phyloP scores from a whole-genome alignment of 768 basidiomycete species.

The Pholiota molesta region DNA sequence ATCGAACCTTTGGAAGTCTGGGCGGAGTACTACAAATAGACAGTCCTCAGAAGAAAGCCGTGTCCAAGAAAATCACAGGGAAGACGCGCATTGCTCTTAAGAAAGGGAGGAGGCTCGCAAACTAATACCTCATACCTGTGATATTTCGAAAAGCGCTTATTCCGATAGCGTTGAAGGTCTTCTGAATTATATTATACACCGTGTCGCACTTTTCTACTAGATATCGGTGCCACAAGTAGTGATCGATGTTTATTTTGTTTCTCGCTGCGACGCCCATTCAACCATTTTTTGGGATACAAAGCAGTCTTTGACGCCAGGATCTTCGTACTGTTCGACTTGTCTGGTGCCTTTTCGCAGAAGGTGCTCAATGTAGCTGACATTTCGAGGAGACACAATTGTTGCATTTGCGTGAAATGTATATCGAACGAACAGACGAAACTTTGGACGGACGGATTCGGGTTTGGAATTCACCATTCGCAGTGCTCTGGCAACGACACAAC shows the following conservation, averaged over 20 bases:
- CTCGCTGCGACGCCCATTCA: slow-evolving; percentile 52
- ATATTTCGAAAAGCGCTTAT: background rate
- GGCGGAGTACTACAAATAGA: slow-evolving; percentile 4
- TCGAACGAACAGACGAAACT: slow-evolving; percentile 69
- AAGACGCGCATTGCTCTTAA: background rate
- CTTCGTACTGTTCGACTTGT: slow-evolving; percentile 74
- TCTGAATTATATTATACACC: background rate
- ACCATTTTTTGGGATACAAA: slow-evolving; percentile 74
- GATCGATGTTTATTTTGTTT: background rate
- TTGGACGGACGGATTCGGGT: slow-evolving; percentile 58
- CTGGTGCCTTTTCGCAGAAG: slow-evolving; percentile 68
- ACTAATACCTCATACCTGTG: background rate
- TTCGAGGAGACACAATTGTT: slow-evolving; percentile 58
- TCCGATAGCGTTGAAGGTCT: background rate
- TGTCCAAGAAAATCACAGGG: background rate
- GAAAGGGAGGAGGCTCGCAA: background rate
- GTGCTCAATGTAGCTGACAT: slow-evolving; percentile 74
- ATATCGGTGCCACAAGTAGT: background rate
- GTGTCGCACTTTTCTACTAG: background rate
- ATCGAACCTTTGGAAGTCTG: slow-evolving; percentile 4
- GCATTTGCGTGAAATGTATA: slow-evolving; percentile 73
- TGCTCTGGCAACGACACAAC: slow-evolving; percentile 50
- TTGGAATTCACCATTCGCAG: slow-evolving; percentile 76
- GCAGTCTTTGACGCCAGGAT: slow-evolving; percentile 68
- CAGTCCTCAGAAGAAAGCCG: background rate